Evolutionary conservation across 1,139 yeast genomes (phyloP), one percentile per base, ranked within the genome.

Genomic region (Magnusiomyces suaveolens): DNA sequence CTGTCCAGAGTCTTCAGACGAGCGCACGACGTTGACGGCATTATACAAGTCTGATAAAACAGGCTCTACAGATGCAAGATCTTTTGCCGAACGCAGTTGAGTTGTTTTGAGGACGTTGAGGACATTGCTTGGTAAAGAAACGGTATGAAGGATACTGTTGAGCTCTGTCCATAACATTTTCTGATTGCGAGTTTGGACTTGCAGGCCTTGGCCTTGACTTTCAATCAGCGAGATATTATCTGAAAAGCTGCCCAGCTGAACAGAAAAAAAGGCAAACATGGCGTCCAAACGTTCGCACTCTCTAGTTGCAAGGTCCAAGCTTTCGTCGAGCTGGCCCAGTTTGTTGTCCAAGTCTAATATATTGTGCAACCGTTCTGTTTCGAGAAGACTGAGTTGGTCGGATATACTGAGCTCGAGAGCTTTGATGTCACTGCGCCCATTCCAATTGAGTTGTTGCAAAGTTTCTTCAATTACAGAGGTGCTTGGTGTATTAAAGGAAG

Each of bases 121-220:
- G 41, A 84, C 82, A 0, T 72, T 71, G 18, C 78, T 77, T 58
- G 83, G 81, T 46, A 88, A 74, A 55, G 84, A 79, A 6, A 87
- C 86, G 24, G 88, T 84, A 52, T 79, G 78, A 57, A 88, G 70
- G 52, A 88, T 75, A n/a, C 76, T 78, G 54, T 80, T 78, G 56
- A 89, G 75, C 56, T 87, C 92, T 53, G 78, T 79, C 75, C 82
- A 84, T 46, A 90, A 73, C 23, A 77, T 68, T 63, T 87, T 87
- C 67, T 86, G 87, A 68, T 90, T 90, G 43, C 88, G 83, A 3
- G 92, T 81, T 62, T 83, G 84, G 2, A 89, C 85, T 69, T 90
- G 97, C 38, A 89, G 71, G 52, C 96, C 96, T 62, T 83, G 82
- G 1, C 89, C 83, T 64, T 85, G 87, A 47, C 76, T 74, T 65